Evolutionary conservation across 495 filamentous ascomycete species (phyloP).

Genomic region (Sabuloglossum arenarium): DNA sequence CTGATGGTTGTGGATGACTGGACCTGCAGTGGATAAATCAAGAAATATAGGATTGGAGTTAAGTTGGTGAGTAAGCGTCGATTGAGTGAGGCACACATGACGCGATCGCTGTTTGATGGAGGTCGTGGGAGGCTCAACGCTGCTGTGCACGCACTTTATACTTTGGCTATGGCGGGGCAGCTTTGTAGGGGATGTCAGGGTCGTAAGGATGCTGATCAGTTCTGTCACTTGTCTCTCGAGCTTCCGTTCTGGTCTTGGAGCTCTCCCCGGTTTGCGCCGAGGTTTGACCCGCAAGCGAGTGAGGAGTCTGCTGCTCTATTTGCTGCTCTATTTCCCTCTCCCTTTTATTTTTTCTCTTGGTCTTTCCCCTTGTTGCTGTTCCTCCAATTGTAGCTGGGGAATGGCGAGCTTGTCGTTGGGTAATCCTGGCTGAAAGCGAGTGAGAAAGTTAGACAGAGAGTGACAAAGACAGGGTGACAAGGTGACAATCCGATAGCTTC

Average conservation of each 20-base stretch:
- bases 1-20: too few species aligned
- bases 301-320: neutral
- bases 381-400: constrained; percentile 8
- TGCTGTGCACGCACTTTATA: too few species aligned
- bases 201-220: too few species aligned
- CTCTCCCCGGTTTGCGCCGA: neutral
- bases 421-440: neutral
- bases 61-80: too few species aligned
- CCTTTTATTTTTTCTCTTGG: neutral
- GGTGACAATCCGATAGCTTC: neutral
- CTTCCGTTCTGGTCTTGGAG: neutral
- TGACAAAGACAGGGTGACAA: neutral
- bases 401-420: neutral
- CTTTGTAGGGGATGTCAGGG: too few species aligned
- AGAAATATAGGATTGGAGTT: too few species aligned
- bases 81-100: too few species aligned
- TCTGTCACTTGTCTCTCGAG: too few species aligned
- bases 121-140: too few species aligned
- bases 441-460: neutral
- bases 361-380: constrained; percentile 8
- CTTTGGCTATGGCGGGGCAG: neutral
- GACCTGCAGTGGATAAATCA: too few species aligned
- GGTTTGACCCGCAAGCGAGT: neutral
- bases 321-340: constrained; percentile 12
- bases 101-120: too few species aligned